A percentile compares a stretch with the other conserved stretches of the same genome.
phyloP scores from a whole-genome alignment of 2,329 filamentous ascomycete species.

The Thelonectria rubi region DNA sequence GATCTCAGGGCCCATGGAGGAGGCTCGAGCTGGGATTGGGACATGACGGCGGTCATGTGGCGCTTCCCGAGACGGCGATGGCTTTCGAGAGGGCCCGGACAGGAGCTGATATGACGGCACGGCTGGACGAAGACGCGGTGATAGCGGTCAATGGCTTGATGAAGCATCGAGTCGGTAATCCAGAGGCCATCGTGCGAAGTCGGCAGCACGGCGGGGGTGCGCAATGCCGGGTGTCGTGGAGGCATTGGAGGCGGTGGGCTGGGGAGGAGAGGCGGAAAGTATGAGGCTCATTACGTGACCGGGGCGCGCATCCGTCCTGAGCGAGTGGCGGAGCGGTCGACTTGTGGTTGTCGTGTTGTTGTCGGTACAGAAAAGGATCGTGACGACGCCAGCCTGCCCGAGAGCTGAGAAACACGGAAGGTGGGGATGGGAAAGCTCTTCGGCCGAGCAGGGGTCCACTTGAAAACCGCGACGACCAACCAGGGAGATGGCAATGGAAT shows the following conservation, averaged over 20 bases:
- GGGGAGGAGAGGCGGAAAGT: slow-evolving; percentile 7
- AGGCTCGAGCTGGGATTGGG: slow-evolving; percentile 48
- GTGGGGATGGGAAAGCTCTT: neutral
- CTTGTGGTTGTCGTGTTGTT: neutral
- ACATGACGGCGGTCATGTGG: slow-evolving; percentile 61
- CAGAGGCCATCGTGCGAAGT: slow-evolving; percentile 41
- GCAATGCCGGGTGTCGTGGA: slow-evolving; percentile 41
- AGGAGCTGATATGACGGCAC: slow-evolving; percentile 50
- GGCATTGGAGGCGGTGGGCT: slow-evolving; percentile 41
- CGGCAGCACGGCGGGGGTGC: slow-evolving; percentile 36
- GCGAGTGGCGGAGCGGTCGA: neutral
- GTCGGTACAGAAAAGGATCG: neutral
- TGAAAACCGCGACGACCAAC: neutral
- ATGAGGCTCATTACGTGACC: slow-evolving; percentile 22
- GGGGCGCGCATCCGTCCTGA: slow-evolving; percentile 1
- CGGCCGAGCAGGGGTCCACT: neutral
- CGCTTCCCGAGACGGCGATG: slow-evolving; percentile 62
- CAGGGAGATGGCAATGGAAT: neutral
- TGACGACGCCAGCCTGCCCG: neutral
- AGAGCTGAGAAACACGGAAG: neutral
- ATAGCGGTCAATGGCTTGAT: slow-evolving; percentile 46
- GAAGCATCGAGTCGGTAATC: slow-evolving; percentile 47
- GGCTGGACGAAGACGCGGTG: slow-evolving; percentile 32
- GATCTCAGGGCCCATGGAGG: slow-evolving; percentile 59
- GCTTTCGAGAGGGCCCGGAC: slow-evolving; percentile 64